Base-by-base conservation (phyloP, 2,329 filamentous ascomycete genomes). In the Colletotrichum tabaci region DNA sequence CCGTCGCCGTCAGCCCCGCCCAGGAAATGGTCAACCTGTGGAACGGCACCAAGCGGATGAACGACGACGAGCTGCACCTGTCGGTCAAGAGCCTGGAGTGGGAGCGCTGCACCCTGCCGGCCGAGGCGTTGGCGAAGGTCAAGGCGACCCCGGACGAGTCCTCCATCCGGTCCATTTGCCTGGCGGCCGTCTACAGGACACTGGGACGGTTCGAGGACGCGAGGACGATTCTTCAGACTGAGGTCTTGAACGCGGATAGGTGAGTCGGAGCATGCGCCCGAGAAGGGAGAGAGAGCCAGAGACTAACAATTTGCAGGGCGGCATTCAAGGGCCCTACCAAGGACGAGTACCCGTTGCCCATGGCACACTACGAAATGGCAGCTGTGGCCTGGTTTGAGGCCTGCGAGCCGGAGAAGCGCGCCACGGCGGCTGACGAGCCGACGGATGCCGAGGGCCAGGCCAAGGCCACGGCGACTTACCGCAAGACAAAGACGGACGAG, bases 11-110 rank as follows among this genome's bases (percentile, higher is more conserved):
- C 3, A 93, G 91, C 71, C 96, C 96, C 0, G 85, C 94, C 0
- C 90, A 95, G 77, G 96, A 98, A 84, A 97, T 98, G 93, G 91
- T 93, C 15, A 97, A 96, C 80, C 90, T 98, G 76, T 98, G 95
- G 95, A 95, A 94, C 77, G 96, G 95, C 0, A 91, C 90, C 76
- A 96, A 94, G 81, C 90, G 94, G 66, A 97, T 98, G 94, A 85
- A 88, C 2, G 76, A 82, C 0, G 82, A 83, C 0, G 89, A 96
- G 71, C 84, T 98, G 16, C 84, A 92, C 58, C 83, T 85, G 52
- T 93, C 91, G 0, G 79, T 94, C 47, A 82, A 79, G 0, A 87
- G 88, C n/a, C 82, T 98, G 13, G 84, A 85, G 0, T 97, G 89
- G 89, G 83, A 84, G 26, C 81, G 94, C 83, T 91, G 89, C 58